Conservation (phyloP, 441 rosid genomes). For the Populus hybrid region DNA sequence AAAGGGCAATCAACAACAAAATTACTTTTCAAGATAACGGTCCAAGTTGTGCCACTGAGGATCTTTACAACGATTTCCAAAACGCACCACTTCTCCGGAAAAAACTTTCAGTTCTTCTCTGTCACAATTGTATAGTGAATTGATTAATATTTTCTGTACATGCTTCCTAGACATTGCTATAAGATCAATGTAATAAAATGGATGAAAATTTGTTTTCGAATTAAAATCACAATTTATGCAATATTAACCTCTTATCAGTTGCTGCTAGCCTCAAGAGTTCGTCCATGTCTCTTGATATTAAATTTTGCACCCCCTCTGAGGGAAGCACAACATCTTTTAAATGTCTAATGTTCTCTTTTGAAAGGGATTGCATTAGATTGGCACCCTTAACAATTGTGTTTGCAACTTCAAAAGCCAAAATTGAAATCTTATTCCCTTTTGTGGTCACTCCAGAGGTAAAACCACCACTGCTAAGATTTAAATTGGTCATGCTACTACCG, state of each 20-base stretch:
- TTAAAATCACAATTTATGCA: conserved; percentile 13
- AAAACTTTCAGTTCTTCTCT: conserved; percentile 93
- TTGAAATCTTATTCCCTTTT: conserved; percentile 81
- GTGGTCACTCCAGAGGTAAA: conserved; percentile 76
- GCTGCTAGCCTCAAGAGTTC: conserved; percentile 77
- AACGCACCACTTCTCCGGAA: conserved; percentile 95
- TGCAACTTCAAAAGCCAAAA: conserved; percentile 95
- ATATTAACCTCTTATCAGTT: conserved; percentile 78
- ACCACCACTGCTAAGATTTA: conserved; percentile 54
- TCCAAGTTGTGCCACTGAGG: conserved; percentile 99
- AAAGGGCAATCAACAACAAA: conserved; percentile 13
- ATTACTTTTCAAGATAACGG: conserved; percentile 93
- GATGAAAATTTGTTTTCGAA: background rate
- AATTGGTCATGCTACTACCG: conserved; percentile 93
- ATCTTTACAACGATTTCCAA: conserved; percentile 99
- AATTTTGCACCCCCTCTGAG: conserved; percentile 82
- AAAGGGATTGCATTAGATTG: conserved; percentile 88
- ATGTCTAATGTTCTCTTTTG: conserved; percentile 60
- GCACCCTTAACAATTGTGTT: conserved; percentile 94
- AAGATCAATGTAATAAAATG: background rate
- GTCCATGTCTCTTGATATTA: conserved; percentile 82
- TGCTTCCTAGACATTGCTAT: background rate
- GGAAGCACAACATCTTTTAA: conserved; percentile 85
- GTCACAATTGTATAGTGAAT: conserved; percentile 18
- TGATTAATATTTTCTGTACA: conserved; percentile 7